A percentile compares a stretch with the other conserved stretches of the same genome.
Evolutionary conservation across 441 rosid species (phyloP).

Genomic region (Erysimum cheiri): DNA sequence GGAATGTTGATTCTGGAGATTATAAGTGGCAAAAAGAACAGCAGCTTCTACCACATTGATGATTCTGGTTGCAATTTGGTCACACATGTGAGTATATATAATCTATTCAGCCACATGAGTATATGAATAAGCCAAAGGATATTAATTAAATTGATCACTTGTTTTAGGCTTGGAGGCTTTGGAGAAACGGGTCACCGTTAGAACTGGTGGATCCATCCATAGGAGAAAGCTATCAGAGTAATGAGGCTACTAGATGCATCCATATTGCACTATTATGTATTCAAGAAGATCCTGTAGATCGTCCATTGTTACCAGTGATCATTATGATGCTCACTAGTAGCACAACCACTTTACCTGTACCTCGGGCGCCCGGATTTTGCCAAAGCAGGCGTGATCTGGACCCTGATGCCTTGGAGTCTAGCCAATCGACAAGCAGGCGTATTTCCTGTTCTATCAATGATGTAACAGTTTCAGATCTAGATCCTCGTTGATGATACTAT

Average conservation of each 20-base stretch:
- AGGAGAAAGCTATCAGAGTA: not conserved
- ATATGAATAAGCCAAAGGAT: not conserved
- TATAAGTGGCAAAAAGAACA: slow-evolving; percentile 44
- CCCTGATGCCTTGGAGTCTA: not conserved
- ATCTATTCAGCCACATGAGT: not conserved
- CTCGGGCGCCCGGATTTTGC: not conserved
- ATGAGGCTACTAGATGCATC: slow-evolving; percentile 45
- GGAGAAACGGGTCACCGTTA: slow-evolving; percentile 39
- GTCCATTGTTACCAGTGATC: slow-evolving; percentile 35
- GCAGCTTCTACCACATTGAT: slow-evolving; percentile 12
- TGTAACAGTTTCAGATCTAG: slow-evolving; percentile 43
- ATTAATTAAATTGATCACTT: not conserved
- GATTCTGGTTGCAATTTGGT: slow-evolving; percentile 30
- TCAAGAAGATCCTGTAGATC: slow-evolving; percentile 34
- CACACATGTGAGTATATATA: slow-evolving; percentile 46
- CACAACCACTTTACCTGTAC: not conserved
- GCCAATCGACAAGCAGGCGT: not conserved
- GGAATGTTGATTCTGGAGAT: slow-evolving; percentile 50
- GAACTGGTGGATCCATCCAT: slow-evolving; percentile 35
- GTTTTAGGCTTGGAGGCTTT: slow-evolving; percentile 45
- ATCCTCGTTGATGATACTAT: slow-evolving; percentile 1
- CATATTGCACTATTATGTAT: slow-evolving; percentile 45
- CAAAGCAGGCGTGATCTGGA: not conserved
- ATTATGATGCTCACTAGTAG: slow-evolving; percentile 4
- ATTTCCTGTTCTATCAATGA: not conserved